These are phyloP conservation scores for Sanguinoderma infundibulare DNA, from an alignment of 1,284 basidiomycete genomes.

Conservation along the genomic window DNA sequence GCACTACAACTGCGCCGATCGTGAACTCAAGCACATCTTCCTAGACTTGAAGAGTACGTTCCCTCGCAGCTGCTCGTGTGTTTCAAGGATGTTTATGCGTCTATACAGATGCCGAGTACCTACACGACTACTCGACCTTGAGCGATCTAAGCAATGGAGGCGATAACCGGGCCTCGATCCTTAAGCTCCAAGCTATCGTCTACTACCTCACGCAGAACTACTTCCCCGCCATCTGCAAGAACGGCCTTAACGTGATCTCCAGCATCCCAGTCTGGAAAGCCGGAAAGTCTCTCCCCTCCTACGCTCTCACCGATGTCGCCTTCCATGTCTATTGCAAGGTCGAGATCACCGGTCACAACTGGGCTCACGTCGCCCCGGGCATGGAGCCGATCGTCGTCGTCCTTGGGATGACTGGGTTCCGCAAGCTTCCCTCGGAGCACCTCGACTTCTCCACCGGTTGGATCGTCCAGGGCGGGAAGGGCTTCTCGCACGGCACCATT, in stretches of 20 bases:
- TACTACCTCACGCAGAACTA: slow-evolving; percentile 37
- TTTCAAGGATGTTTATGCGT: background rate
- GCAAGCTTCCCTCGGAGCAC: slow-evolving; percentile 23
- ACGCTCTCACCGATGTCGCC: slow-evolving; percentile 33
- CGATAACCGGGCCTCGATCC: slow-evolving; percentile 29
- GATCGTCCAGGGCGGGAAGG: slow-evolving; percentile 28
- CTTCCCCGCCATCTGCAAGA: slow-evolving; percentile 30
- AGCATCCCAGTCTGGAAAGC: slow-evolving; percentile 36
- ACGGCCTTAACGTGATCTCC: slow-evolving; percentile 36
- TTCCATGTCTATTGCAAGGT: slow-evolving; percentile 36
- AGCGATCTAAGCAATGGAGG: slow-evolving; percentile 26
- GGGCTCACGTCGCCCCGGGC: slow-evolving; percentile 22
- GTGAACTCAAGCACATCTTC: slow-evolving; percentile 34
- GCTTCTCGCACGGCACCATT: slow-evolving; percentile 36
- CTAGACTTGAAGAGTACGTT: slow-evolving; percentile 36
- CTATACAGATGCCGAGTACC: slow-evolving; percentile 31
- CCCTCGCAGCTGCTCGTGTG: background rate
- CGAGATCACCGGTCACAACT: slow-evolving; percentile 28
- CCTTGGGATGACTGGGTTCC: slow-evolving; percentile 34
- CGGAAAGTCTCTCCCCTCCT: slow-evolving; percentile 25
- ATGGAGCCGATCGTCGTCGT: slow-evolving; percentile 34
- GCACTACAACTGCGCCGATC: slow-evolving; percentile 23
- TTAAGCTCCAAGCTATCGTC: slow-evolving; percentile 34
- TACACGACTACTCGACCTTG: slow-evolving; percentile 36
- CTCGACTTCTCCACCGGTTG: slow-evolving; percentile 32